Percentiles rank a stretch among this genome's conserved stretches.
Evolutionary conservation across 23 red algal species (phyloP).

Genomic region (Gracilaria vermiculophylla): DNA sequence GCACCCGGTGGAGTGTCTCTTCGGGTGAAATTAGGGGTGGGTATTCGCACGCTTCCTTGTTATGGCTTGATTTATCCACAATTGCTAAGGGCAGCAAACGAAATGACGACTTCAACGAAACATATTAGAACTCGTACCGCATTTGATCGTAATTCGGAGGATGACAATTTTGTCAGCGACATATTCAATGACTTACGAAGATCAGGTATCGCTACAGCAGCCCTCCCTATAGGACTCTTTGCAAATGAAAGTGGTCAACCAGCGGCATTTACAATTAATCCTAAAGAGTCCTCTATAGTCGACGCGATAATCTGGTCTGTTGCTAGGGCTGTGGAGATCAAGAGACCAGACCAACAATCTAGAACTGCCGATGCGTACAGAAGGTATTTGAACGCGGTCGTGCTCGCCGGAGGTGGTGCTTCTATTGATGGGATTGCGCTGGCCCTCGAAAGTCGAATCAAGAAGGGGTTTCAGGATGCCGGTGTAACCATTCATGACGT

Average conservation of each 20-base stretch:
- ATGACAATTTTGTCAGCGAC: conserved; percentile 62
- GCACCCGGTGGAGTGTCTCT: conserved; percentile 30
- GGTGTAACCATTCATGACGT: conserved; percentile 48
- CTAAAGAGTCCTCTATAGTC: conserved; percentile 34
- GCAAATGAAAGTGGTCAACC: conserved; percentile 61
- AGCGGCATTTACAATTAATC: conserved; percentile 18
- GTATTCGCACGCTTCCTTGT: conserved; percentile 39
- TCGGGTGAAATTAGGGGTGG: conserved; percentile 47
- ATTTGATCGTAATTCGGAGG: conserved; percentile 55
- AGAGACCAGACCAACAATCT: conserved; percentile 41
- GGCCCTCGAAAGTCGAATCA: conserved; percentile 57
- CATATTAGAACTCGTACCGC: neutral
- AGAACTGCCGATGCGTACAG: conserved; percentile 39
- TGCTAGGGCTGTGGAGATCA: conserved; percentile 36
- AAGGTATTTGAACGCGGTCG: conserved; percentile 56
- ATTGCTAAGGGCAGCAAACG: conserved; percentile 37
- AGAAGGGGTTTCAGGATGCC: conserved; percentile 46
- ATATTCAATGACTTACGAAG: conserved; percentile 58
- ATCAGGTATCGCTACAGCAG: conserved; percentile 54
- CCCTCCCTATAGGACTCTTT: conserved; percentile 46
- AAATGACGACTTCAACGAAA: neutral
- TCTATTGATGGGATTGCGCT: conserved; percentile 54
- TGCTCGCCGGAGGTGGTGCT: conserved; percentile 51
- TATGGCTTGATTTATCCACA: conserved; percentile 61
- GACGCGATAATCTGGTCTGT: conserved; percentile 77